These are phyloP conservation scores for Cyamopsis tetragonoloba DNA, from an alignment of 306 rosid genomes.

Conservation along the genomic window DNA sequence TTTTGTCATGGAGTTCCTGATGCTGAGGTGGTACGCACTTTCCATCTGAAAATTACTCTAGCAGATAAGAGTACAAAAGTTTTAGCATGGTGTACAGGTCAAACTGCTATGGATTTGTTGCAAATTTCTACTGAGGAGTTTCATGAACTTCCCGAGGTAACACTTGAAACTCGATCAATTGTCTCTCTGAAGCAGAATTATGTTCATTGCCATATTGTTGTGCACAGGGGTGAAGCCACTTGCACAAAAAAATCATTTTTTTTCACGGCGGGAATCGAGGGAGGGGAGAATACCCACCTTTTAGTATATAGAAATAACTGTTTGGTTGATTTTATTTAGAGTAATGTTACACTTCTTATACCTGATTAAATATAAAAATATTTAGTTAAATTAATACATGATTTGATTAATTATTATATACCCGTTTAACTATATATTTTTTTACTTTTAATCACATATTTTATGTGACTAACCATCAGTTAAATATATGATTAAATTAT, in stretches of 20 bases:
- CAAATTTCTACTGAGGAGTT: slow-evolving; percentile 90
- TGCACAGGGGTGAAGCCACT: background rate
- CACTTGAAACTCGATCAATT: background rate
- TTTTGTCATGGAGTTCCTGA: slow-evolving; percentile 56
- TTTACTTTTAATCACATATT: too few relatives aligned
- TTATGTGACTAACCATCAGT: too few relatives aligned
- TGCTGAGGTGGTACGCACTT: slow-evolving; percentile 50
- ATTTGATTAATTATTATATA: too few relatives aligned
- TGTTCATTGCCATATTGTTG: background rate
- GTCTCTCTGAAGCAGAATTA: background rate
- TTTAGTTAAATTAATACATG: too few relatives aligned
- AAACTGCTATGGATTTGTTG: slow-evolving; percentile 83
- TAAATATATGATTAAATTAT: too few relatives aligned
- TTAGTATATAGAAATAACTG: too few relatives aligned
- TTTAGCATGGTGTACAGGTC: slow-evolving; percentile 84
- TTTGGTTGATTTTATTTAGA: too few relatives aligned
- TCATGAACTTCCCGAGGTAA: slow-evolving; percentile 84
- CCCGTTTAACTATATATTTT: too few relatives aligned
- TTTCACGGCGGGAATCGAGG: too few relatives aligned
- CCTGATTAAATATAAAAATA: too few relatives aligned
- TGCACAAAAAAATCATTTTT: background rate
- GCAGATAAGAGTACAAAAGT: slow-evolving; percentile 69
- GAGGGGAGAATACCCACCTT: too few relatives aligned
- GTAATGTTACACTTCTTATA: too few relatives aligned
- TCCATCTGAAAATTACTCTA: slow-evolving; percentile 75